These are phyloP conservation scores for Candida palmyrensis DNA, from an alignment of 805 yeast genomes.

Conservation along the genomic window DNA sequence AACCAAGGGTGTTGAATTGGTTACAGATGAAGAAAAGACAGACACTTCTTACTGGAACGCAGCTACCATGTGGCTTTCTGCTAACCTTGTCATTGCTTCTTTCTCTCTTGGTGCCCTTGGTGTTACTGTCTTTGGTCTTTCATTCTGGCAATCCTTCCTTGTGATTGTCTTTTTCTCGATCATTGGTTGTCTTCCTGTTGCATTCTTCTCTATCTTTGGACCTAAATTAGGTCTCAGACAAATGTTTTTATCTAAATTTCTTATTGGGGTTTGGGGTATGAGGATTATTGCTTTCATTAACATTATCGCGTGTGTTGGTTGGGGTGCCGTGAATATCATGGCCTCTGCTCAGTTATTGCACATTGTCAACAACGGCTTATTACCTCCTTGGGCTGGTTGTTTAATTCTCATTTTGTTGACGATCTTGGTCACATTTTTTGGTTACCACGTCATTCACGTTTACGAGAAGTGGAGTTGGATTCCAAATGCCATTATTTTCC, in stretches of 20 bases:
- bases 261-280: constrained; percentile 71
- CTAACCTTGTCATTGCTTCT: constrained; percentile 83
- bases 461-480: constrained; percentile 89
- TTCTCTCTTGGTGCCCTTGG: constrained; percentile 67
- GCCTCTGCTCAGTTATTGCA: constrained; percentile 80
- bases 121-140: constrained; percentile 56
- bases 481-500: constrained; percentile 68
- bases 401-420: constrained; percentile 65
- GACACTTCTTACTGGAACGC: constrained; percentile 64
- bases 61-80: constrained; percentile 88
- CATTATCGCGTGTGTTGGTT: constrained; percentile 83
- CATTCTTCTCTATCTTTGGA: constrained; percentile 78
- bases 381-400: constrained; percentile 93
- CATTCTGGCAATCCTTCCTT: constrained; percentile 68
- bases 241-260: constrained; percentile 73
- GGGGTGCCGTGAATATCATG: constrained; percentile 93
- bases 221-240: constrained; percentile 84
- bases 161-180: constrained; percentile 67
- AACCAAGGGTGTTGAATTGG: constrained; percentile 71
- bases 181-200: constrained; percentile 75
- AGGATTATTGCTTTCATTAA: constrained; percentile 76
- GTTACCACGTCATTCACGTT: constrained; percentile 74
- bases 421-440: constrained; percentile 71
- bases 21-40: constrained; percentile 73
- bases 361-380: constrained; percentile 58